Evolutionary conservation across 1,284 basidiomycete species (phyloP), one percentile per base, ranked within the genome.

Genomic region (Rhodotorula sp.): DNA sequence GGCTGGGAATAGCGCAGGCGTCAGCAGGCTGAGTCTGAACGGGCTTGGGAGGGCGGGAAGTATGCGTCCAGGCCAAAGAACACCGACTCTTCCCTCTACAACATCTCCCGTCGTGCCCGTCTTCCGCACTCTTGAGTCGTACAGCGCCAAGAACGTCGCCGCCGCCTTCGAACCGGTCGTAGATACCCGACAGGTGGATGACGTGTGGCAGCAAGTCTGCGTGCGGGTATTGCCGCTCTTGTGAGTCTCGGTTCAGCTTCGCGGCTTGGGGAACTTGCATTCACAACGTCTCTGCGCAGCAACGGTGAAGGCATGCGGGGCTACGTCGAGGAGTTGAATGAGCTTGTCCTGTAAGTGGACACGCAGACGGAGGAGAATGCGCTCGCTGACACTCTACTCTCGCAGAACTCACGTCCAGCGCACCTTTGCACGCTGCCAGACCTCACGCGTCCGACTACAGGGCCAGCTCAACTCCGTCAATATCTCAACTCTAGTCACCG

Each of bases 271-370:
- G 2, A 20, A 4, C 24, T 13, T 13, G 6, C 6, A 28, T 22
- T 50, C 2, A 62, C 26, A 2, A 22, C 15, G 24, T 48, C 18
- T 9, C 31, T 1, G 13, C 30, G 24, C 56, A 75, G 72, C 83
- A 96, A 96, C 65, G 90, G 92, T 54, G 91, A 95, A 77, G 88
- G 89, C 3, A 84, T 96, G n/a, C 86, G 88, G 74, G 86, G 89
- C 52, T 89, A 92, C 40, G 91, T 98, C 76, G 95, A 98, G 81
- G 92, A 95, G 75, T 84, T 98, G 47, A 96, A 96, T 77, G 81
- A 85, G 16, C 85, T 91, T 46, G 91, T 92, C 46, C 86, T 85
- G 76, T 73, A 37, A 24, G 34, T 28, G 51, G 51, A n/a, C 3
- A 13, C 6, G 28, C 15, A 2, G 24, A 24, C n/a, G 26, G 51